Base-by-base conservation (phyloP, 116 monocot genomes). In the Zostera marina region DNA sequence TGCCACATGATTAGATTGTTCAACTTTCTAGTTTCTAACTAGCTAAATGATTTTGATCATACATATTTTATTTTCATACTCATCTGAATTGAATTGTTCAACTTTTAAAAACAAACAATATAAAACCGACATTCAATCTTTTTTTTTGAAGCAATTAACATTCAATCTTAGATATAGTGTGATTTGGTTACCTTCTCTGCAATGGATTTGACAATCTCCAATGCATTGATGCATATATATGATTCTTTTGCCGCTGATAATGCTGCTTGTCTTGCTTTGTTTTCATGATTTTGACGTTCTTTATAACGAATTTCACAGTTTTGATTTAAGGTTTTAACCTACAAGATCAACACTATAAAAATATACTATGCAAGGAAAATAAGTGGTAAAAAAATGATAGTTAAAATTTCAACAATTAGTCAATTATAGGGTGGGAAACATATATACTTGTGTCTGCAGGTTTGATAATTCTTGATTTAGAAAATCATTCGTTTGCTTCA, bases 281-380 rank as follows among this genome's bases (percentile, higher is more conserved):
- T 78, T 63, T 65, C 70, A 25, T 64, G 65, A 48, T 63, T 77
- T 21, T 68, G 60, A 16, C 73, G 42, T 21, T 58, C 58, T 41
- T 47, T 45, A n/a, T 76, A 70, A 57, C 73, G 83, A 57, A 40
- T 26, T 68, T 79, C 79, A 63, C 67, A 74, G 44, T 64, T 79
- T 41, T 59, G 64, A 32, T 64, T 79, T 44, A 80, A 68, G 51
- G 62, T 68, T 66, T 66, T 68, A 40, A 76, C 74, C 84, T 84
- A 62, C 23, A 56, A 41, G 13, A 67, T 11, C 8, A 11, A 60
- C 4, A n/a, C 41, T 41, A 8, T 15, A 13, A 9, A 23, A 41
- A 13, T 49, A 42, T 44, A 47, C 26, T 12, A 15, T 13, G 13
- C 46, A 12, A 61, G 42, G 11, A 17, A n/a, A n/a, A 22, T 22